These are phyloP conservation scores for Colletotrichum costaricense DNA, from an alignment of 2,329 filamentous ascomycete genomes.

Conservation along the genomic window DNA sequence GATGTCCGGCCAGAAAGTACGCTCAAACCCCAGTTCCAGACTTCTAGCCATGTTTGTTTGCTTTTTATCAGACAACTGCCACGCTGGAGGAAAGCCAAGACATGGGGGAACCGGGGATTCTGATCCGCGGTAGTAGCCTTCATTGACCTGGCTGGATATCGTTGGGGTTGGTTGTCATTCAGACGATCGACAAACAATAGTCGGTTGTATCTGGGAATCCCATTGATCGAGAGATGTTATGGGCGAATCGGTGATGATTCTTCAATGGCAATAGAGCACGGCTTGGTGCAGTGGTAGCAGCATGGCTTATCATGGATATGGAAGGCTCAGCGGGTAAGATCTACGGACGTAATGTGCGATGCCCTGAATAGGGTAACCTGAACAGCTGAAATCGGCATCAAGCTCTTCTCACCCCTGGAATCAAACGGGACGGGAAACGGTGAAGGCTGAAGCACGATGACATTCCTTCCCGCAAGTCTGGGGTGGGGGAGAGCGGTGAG, in stretches of 20 bases:
- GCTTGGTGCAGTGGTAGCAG: no score
- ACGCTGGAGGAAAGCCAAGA: neutral
- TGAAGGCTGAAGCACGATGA: neutral
- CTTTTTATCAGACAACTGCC: neutral
- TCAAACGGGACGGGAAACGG: neutral
- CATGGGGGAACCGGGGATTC: neutral
- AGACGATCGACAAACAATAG: no score
- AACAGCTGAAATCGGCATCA: no score
- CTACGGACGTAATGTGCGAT: conserved; percentile 23
- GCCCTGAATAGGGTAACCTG: neutral
- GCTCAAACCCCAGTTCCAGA: no score
- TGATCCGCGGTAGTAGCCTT: conserved; percentile 4
- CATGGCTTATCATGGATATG: no score
- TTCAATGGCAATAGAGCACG: neutral
- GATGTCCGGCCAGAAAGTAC: no score
- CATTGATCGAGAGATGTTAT: neutral
- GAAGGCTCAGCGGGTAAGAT: neutral
- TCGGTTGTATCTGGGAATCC: neutral
- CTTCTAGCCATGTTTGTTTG: neutral
- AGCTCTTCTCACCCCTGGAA: neutral
- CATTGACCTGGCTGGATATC: neutral
- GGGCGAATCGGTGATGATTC: no score
- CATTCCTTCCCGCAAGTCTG: neutral
- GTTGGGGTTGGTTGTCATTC: no score
- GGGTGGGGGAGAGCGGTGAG: neutral